Evolutionary conservation across 306 rosid species (phyloP).

Genomic region (Gleditsia sinensis): DNA sequence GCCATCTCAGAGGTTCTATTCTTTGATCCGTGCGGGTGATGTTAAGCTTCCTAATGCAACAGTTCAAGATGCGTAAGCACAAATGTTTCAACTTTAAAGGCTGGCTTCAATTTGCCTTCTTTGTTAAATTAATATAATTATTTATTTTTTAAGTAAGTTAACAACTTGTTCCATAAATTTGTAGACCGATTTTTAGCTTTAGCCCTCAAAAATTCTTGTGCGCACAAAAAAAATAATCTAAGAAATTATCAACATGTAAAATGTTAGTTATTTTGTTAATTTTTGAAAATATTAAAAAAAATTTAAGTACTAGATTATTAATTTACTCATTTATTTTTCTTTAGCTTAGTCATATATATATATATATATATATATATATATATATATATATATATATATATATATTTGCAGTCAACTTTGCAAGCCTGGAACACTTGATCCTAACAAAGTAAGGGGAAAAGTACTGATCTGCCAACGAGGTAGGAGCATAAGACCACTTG

Average conservation of each 20-base stretch:
- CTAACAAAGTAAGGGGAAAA: conserved; percentile 37
- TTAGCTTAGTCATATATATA: no score
- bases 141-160: no score
- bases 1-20: background rate
- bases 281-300: no score
- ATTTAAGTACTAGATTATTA: no score
- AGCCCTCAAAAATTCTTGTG: no score
- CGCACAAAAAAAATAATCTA: no score
- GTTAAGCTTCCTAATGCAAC: background rate
- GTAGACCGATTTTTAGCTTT: no score
- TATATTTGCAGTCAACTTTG: conserved; percentile 37
- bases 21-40: background rate
- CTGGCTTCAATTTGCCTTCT: background rate
- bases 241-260: no score
- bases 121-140: background rate
- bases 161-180: background rate
- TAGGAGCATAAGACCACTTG: conserved; percentile 31
- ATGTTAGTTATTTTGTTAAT: no score
- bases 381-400: background rate
- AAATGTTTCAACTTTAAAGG: background rate
- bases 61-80: background rate
- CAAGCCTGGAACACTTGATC: conserved; percentile 41
- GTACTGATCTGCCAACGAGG: conserved; percentile 52
- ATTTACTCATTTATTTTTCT: no score
- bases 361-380: no score